A percentile compares a stretch with the other conserved stretches of the same genome.
Evolutionary conservation across 257 asterid species (phyloP).

Genomic region (Ehretia macrophylla): DNA sequence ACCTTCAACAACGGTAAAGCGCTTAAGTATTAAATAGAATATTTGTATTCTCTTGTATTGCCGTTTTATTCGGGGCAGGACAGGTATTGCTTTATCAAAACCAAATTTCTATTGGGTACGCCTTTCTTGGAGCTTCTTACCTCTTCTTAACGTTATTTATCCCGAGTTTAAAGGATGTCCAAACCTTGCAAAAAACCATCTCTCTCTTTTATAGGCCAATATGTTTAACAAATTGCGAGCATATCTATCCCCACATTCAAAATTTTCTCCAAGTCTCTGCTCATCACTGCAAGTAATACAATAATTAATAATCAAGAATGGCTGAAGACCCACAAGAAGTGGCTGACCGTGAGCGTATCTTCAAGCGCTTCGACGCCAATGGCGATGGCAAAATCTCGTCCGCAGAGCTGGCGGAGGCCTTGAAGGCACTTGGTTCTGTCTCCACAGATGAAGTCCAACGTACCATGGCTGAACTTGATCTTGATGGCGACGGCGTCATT

Average conservation of each 20-base stretch:
- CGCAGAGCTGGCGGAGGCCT: constrained; percentile 69
- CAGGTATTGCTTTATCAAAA: no score
- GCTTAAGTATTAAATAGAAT: no score
- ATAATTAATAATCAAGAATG: constrained; percentile 25
- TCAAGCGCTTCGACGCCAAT: constrained; percentile 75
- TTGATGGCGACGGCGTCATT: constrained; percentile 73
- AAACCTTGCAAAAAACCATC: constrained; percentile 7
- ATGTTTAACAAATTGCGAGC: no score
- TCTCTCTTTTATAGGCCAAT: constrained; percentile 28
- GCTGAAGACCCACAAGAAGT: constrained; percentile 63
- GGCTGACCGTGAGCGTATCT: constrained; percentile 64
- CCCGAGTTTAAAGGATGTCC: constrained; percentile 37
- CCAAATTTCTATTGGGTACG: no score
- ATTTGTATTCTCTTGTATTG: no score
- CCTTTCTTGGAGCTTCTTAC: no score
- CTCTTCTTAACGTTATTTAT: background rate
- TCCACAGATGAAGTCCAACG: constrained; percentile 56
- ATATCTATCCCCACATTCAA: background rate
- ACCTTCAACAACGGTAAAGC: no score
- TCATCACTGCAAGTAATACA: background rate
- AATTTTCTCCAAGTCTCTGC: background rate
- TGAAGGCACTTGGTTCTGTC: constrained; percentile 66
- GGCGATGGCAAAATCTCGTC: constrained; percentile 85
- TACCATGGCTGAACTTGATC: constrained; percentile 81
- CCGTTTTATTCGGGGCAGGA: no score